phyloP scores from a whole-genome alignment of 164 flowering plant species.

The Macadamia tetraphylla region DNA sequence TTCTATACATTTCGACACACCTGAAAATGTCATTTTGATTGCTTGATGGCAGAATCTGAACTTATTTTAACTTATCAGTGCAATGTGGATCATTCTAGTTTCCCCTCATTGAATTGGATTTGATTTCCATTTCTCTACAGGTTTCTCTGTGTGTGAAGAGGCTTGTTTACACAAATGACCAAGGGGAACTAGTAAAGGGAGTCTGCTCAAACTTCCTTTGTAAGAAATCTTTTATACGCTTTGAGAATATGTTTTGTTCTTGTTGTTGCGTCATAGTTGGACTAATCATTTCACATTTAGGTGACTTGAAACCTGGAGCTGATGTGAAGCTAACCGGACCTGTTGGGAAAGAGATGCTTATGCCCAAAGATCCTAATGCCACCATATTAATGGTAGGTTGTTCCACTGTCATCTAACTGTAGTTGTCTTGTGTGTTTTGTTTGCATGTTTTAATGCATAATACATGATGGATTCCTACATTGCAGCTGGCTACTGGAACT shows the following conservation, averaged over 20 bases:
- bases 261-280: neutral
- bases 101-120: neutral
- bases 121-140: constrained; percentile 24
- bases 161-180: constrained; percentile 86
- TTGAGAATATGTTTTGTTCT: neutral
- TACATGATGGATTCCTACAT: neutral
- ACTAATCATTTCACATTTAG: constrained; percentile 23
- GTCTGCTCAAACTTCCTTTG: constrained; percentile 97
- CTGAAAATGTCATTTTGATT: neutral
- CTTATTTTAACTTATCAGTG: too few species aligned
- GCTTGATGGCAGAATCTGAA: too few species aligned
- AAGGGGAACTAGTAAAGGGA: constrained; percentile 92
- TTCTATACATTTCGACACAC: neutral
- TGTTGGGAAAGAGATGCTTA: constrained; percentile 98
- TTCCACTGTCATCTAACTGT: neutral
- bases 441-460: neutral
- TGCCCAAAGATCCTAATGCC: constrained; percentile 93
- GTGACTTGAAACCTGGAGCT: constrained; percentile 90
- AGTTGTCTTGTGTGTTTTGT: neutral
- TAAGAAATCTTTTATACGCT: constrained; percentile 26
- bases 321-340: constrained; percentile 90
- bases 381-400: constrained; percentile 72
- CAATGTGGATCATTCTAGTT: neutral
- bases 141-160: constrained; percentile 93
- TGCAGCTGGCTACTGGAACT: constrained; percentile 97